Evolutionary conservation across 1,284 basidiomycete species (phyloP).

Genomic region (Agaricales sp.): DNA sequence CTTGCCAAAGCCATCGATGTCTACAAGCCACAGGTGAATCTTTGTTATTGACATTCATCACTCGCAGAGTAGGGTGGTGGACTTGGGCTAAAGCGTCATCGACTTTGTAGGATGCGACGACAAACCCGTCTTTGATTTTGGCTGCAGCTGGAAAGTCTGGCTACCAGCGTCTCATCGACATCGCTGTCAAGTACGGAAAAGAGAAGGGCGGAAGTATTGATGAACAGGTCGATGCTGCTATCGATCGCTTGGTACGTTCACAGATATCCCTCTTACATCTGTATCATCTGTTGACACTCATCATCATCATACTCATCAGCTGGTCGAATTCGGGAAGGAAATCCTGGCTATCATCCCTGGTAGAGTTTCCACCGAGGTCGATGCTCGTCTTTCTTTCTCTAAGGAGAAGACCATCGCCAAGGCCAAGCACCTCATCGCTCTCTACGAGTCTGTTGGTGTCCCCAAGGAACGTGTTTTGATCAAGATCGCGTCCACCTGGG

Average conservation of each 20-base stretch:
- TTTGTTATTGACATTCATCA: neutral
- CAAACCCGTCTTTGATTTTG: constrained; percentile 90
- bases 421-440: constrained; percentile 88
- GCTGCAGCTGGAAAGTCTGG: constrained; percentile 87
- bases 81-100: neutral
- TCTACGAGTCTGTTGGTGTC: constrained; percentile 90
- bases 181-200: constrained; percentile 79
- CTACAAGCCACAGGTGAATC: constrained; percentile 80
- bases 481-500: constrained; percentile 99
- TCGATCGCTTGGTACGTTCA: constrained; percentile 77
- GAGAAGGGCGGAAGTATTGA: constrained; percentile 69
- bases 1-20: constrained; percentile 60
- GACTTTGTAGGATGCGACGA: constrained; percentile 70
- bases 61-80: too few relatives aligned
- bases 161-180: constrained; percentile 80
- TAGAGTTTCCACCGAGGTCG: constrained; percentile 98
- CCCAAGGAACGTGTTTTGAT: constrained; percentile 91
- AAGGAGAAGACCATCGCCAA: constrained; percentile 88
- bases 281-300: constrained; percentile 6
- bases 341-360: constrained; percentile 96
- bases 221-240: constrained; percentile 63
- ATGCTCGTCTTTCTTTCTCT: constrained; percentile 95
- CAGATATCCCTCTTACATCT: neutral
- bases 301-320: constrained; percentile 30
- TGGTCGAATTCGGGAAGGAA: constrained; percentile 95